Base-by-base conservation (phyloP, 1,284 basidiomycete genomes). In the Trichosporon sp. region DNA sequence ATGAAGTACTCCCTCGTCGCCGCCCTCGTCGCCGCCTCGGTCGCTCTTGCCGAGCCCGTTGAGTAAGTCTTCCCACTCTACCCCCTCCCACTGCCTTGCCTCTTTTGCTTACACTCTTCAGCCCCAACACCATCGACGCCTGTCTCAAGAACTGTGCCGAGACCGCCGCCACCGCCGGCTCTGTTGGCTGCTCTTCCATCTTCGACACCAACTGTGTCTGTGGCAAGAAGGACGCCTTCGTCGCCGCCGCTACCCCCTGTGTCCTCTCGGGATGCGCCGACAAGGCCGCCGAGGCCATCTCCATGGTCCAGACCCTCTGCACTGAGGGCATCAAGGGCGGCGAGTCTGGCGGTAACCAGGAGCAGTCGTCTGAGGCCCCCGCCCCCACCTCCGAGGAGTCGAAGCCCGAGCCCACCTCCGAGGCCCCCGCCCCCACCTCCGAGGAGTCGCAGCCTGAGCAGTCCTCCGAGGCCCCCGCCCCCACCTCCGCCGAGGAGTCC, bases 131-230 rank as follows among this genome's bases (percentile, higher is more conserved):
- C 18, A 60, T 60, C 56, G 56, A 60, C 56, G 15, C 56, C 29
- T 60, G 56, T 60, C 56, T 60, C 56, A 31, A 60, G 56, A 31
- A 31, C 15, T 60, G 56, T 31, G 56, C 56, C 27, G 29, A 32
- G 29, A 60, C 21, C 13, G 63, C 63, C 38, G 63, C 63, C 63
- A 47, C 38, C 42, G 25, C 21, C n/a, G 63, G 23, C 47, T 51
- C 47, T 21, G 47, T 51, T 25, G 63, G 63, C 38, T 64, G 63
- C 63, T 27, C 63, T 18, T 44, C 38, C 38, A 27, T 47, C 63
- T 47, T 64, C 42, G 63, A 64, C 63, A 29, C 25, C 38, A 9
- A 25, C 38, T 64, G 63, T 35, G 44, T 64, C 38, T 64, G 63
- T 27, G 35, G 25, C 38, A 64, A 47, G 63, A 64, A 47, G 42